These are phyloP conservation scores for Phytophthora hybrid DNA, from an alignment of 352 stramenopile genomes.

Conservation along the genomic window DNA sequence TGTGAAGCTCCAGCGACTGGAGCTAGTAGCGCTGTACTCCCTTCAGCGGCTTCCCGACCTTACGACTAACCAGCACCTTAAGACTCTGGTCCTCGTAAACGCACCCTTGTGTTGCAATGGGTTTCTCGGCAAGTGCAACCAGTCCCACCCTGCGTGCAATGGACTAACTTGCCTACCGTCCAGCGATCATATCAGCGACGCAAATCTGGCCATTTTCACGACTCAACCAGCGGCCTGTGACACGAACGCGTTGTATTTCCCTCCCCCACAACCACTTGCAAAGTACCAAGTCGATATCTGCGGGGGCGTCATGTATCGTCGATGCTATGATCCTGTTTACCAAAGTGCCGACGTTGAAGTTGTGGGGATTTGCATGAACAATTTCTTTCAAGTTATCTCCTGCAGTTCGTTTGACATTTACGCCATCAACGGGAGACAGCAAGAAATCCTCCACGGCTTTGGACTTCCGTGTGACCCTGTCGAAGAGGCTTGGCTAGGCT, in stretches of 20 bases:
- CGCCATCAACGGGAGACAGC: conserved; percentile 4
- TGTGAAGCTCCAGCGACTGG: conserved; percentile 14
- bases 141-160: not conserved
- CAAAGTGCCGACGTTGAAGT: not conserved
- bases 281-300: conserved; percentile 14
- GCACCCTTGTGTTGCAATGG: conserved; percentile 32
- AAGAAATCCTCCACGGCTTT: conserved; percentile 11
- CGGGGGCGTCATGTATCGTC: conserved; percentile 15
- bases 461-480: conserved; percentile 10
- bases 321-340: not conserved
- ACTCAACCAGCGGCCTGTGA: conserved; percentile 1
- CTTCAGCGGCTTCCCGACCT: conserved; percentile 21
- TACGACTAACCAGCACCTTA: not conserved
- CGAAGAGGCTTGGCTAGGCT: conserved; percentile 21
- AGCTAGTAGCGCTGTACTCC: not conserved
- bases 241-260: not conserved
- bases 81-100: conserved; percentile 4
- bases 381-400: conserved; percentile 19
- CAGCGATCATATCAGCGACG: not conserved
- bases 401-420: conserved; percentile 6
- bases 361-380: conserved; percentile 17
- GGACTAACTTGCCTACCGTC: not conserved
- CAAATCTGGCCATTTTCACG: not conserved
- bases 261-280: not conserved
- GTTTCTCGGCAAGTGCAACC: conserved; percentile 26